Evolutionary conservation across 2,329 filamentous ascomycete genomes (phyloP), one percentile per base, ranked within the genome.

Genomic region (Fusarium nygamai): DNA sequence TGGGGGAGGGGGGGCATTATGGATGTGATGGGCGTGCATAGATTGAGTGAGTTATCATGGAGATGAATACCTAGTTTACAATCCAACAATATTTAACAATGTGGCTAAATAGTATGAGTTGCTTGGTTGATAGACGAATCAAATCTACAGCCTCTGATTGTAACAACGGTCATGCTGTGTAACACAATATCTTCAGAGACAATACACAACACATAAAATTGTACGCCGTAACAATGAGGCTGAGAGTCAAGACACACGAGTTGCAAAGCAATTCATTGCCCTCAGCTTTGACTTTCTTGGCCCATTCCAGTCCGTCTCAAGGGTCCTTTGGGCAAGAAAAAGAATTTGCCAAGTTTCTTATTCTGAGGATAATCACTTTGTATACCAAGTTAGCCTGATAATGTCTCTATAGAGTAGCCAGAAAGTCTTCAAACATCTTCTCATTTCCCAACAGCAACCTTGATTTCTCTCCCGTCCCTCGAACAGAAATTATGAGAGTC

Each of bases 401-500:
- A 41, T n/a, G 36, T 17, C 20, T n/a, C 24, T 39, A 51, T 10
- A 29, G 20, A 54, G 24, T 39, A 41, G 13, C 22, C 11, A 29
- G 19, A 54, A 27, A 54, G 33, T 38, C 51, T 38, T 53, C 3
- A n/a, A 9, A 34, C 27, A 39, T 39, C 24, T 19, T n/a, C 24
- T 29, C 51, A 39, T 39, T 38, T 12, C 34, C 24, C 17, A 56
- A 19, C 16, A 41, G 24, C 24, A n/a, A 41, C 51, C 34, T 41
- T 41, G 51, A 31, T 41, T n/a, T 56, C 20, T 56, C 36, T 56
- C 20, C 51, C 51, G 51, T 41, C 59, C 62, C 62, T 50, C 24
- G 29, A 24, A 31, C 34, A 60, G 54, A 69, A 65, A 72, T 72
- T 61, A 74, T 72, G 67, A 74, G 67, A 74, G 58, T 56, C 67